A percentile compares a stretch with the other conserved stretches of the same genome.
Evolutionary conservation across 1,284 basidiomycete species (phyloP).

Genomic region (Singerocomus rubriflavus): DNA sequence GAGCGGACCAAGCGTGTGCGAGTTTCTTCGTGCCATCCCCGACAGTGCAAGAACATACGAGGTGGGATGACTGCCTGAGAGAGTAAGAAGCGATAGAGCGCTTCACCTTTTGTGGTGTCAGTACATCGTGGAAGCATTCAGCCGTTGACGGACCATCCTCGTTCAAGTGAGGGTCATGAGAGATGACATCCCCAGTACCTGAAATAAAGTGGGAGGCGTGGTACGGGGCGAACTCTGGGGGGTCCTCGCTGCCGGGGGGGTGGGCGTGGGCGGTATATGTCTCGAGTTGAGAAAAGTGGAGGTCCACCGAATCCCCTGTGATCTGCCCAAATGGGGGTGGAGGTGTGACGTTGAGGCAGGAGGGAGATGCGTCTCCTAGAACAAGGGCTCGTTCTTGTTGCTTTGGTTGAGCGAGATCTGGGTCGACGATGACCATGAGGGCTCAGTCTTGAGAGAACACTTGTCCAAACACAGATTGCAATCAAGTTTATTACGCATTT

Average conservation of each 20-base stretch:
- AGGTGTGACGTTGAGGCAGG: not conserved
- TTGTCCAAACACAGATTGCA: too few species aligned
- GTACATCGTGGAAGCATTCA: not conserved
- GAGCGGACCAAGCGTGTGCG: conserved; percentile 47
- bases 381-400: not conserved
- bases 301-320: conserved; percentile 20
- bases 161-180: conserved; percentile 71
- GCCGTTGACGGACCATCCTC: conserved; percentile 49
- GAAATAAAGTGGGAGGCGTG: conserved; percentile 56
- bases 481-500: too few species aligned
- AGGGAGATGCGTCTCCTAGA: not conserved
- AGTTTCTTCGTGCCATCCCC: conserved; percentile 58
- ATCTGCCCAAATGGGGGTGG: conserved; percentile 37
- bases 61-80: conserved; percentile 51
- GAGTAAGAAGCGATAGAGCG: conserved; percentile 69
- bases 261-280: conserved; percentile 6
- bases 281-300: conserved; percentile 23
- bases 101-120: conserved; percentile 50
- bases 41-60: conserved; percentile 47
- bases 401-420: conserved; percentile 9
- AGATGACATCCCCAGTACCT: conserved; percentile 52
- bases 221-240: conserved; percentile 63
- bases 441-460: too few species aligned
- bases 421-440: conserved; percentile 7
- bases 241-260: conserved; percentile 37